A percentile compares a stretch with the other conserved stretches of the same genome.
phyloP scores from a whole-genome alignment of 768 basidiomycete species.

The Favolaschia claudopus region DNA sequence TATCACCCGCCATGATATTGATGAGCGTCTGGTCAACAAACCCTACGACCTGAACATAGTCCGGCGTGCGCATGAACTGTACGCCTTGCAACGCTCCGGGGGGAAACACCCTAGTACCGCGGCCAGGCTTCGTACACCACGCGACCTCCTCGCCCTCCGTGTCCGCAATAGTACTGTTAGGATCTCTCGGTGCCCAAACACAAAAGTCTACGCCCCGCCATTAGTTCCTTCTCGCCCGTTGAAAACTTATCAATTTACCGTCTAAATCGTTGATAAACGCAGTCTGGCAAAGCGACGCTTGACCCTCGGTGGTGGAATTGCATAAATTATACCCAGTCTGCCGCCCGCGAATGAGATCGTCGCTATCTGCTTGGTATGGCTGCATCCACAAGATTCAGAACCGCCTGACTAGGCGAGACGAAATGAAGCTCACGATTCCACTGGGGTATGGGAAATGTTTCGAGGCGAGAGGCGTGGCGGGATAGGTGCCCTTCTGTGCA shows the following conservation, averaged over 20 bases:
- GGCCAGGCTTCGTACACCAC: constrained; percentile 77
- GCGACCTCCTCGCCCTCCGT: constrained; percentile 77
- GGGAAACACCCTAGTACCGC: constrained; percentile 80
- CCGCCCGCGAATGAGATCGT: constrained; percentile 53
- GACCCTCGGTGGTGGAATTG: constrained; percentile 64
- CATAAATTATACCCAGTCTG: constrained; percentile 69
- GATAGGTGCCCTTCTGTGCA: constrained; percentile 43
- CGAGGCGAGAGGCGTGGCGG: constrained; percentile 52
- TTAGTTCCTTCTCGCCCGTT: neutral
- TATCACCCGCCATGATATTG: constrained; percentile 60
- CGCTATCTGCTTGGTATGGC: constrained; percentile 59
- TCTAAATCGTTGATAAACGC: constrained; percentile 57
- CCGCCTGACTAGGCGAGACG: neutral
- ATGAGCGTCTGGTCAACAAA: constrained; percentile 68
- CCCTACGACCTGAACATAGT: constrained; percentile 69
- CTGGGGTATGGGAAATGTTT: constrained; percentile 54
- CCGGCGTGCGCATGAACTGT: constrained; percentile 66
- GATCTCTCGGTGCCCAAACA: constrained; percentile 64
- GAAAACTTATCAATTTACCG: constrained; percentile 39
- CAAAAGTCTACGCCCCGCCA: constrained; percentile 64
- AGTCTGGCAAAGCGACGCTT: constrained; percentile 53
- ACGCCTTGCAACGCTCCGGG: constrained; percentile 66
- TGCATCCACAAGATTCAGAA: constrained; percentile 20
- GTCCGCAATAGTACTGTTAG: constrained; percentile 64
- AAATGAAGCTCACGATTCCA: constrained; percentile 45